phyloP scores from a whole-genome alignment of 139 green algal species.

The Chlamydomonas sp. region DNA sequence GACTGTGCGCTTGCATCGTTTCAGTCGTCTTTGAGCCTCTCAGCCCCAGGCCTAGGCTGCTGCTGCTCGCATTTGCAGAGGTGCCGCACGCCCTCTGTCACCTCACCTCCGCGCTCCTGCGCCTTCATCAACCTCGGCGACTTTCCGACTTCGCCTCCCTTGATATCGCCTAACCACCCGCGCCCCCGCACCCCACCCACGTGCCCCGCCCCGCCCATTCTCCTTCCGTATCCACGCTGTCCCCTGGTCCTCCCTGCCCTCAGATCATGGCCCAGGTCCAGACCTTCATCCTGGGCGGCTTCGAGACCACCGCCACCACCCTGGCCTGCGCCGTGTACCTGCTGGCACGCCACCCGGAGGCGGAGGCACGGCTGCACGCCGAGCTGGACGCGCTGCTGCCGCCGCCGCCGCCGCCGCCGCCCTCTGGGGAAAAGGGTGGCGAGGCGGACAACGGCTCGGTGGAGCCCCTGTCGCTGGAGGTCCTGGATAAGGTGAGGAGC shows the following conservation, averaged over 20 bases:
- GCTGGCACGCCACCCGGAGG: slow-evolving; percentile 40
- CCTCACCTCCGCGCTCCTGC: too few relatives aligned
- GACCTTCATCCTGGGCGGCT: slow-evolving; percentile 36
- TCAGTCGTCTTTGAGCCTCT: too few relatives aligned
- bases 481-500: slow-evolving; percentile 2
- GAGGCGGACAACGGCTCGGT: background rate
- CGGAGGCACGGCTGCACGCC: background rate
- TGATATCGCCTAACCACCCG: too few relatives aligned
- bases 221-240: background rate
- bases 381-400: slow-evolving; percentile 7
- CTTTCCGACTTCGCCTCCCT: too few relatives aligned
- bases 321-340: slow-evolving; percentile 56
- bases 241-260: background rate
- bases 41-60: too few relatives aligned
- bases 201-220: too few relatives aligned
- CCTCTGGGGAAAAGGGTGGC: too few relatives aligned
- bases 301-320: slow-evolving; percentile 65
- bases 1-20: too few relatives aligned
- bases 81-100: too few relatives aligned
- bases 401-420: background rate
- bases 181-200: too few relatives aligned
- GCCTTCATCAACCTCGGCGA: too few relatives aligned
- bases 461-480: background rate
- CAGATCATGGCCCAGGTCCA: slow-evolving; percentile 13
- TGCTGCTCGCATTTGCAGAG: too few relatives aligned